Evolutionary conservation across 805 yeast species (phyloP).

Genomic region (Brettanomyces anomalus): DNA sequence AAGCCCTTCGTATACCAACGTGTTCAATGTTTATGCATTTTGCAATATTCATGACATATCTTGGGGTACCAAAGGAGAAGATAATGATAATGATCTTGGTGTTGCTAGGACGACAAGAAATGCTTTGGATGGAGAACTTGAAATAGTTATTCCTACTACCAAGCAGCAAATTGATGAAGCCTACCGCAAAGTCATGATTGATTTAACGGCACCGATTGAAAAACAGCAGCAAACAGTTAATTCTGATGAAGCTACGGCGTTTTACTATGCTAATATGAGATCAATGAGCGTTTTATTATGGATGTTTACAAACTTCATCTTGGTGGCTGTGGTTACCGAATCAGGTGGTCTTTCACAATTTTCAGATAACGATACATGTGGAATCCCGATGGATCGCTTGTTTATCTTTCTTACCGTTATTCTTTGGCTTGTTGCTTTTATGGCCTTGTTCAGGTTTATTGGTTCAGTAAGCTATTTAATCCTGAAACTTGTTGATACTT

Average conservation of each 20-base stretch:
- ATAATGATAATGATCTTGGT: slow-evolving; percentile 67
- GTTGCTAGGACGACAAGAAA: slow-evolving; percentile 48
- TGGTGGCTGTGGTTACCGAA: slow-evolving; percentile 76
- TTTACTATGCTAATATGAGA: slow-evolving; percentile 85
- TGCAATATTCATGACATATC: slow-evolving; percentile 94
- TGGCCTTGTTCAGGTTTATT: slow-evolving; percentile 74
- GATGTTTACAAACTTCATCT: slow-evolving; percentile 78
- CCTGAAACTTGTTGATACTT: slow-evolving; percentile 16
- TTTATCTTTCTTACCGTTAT: slow-evolving; percentile 72
- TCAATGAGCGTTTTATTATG: slow-evolving; percentile 83
- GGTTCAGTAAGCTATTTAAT: slow-evolving; percentile 62
- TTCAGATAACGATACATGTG: slow-evolving; percentile 24
- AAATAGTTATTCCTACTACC: slow-evolving; percentile 68
- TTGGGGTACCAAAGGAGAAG: slow-evolving; percentile 95
- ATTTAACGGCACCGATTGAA: slow-evolving; percentile 36
- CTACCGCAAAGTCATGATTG: slow-evolving; percentile 56
- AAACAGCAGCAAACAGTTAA: slow-evolving; percentile 11
- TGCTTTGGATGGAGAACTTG: slow-evolving; percentile 55
- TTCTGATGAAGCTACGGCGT: slow-evolving; percentile 40
- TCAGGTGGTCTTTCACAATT: slow-evolving; percentile 66
- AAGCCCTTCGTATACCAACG: slow-evolving; percentile 86
- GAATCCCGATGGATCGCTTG: slow-evolving; percentile 35
- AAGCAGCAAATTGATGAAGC: slow-evolving; percentile 66
- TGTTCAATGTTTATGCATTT: slow-evolving; percentile 87
- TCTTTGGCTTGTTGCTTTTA: slow-evolving; percentile 86